phyloP scores from a whole-genome alignment of 768 basidiomycete species.

The Galerina marginata region DNA sequence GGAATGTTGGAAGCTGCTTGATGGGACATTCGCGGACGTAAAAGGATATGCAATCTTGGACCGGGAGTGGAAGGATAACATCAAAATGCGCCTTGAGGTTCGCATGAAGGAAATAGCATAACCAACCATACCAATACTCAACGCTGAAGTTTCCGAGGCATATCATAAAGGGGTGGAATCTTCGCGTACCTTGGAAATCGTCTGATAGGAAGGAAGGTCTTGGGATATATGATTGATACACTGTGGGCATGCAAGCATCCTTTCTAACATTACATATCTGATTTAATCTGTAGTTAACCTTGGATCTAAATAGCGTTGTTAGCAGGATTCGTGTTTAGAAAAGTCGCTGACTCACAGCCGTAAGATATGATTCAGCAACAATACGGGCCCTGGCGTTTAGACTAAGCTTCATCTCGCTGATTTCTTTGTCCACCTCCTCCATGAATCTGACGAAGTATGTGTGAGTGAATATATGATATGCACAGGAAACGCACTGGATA shows the following conservation, averaged over 20 bases:
- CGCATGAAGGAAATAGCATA: slow-evolving; percentile 20
- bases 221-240: slow-evolving; percentile 16
- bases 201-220: not conserved
- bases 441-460: slow-evolving; percentile 68
- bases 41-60: slow-evolving; percentile 48
- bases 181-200: not conserved
- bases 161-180: no score
- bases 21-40: slow-evolving; percentile 43
- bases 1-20: slow-evolving; percentile 44
- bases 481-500: slow-evolving; percentile 73
- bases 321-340: not conserved
- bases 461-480: not conserved
- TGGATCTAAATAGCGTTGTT: slow-evolving; percentile 10
- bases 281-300: slow-evolving; percentile 12
- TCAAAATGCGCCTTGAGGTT: slow-evolving; percentile 38
- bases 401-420: slow-evolving; percentile 98
- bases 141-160: no score
- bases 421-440: slow-evolving; percentile 99
- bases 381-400: slow-evolving; percentile 96
- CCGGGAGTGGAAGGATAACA: slow-evolving; percentile 43
- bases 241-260: not conserved
- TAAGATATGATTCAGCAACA: slow-evolving; percentile 95
- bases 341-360: slow-evolving; percentile 63
- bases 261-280: not conserved
- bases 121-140: not conserved